Base-by-base conservation (phyloP, 768 basidiomycete species). In the Rubroboletus satanas region DNA sequence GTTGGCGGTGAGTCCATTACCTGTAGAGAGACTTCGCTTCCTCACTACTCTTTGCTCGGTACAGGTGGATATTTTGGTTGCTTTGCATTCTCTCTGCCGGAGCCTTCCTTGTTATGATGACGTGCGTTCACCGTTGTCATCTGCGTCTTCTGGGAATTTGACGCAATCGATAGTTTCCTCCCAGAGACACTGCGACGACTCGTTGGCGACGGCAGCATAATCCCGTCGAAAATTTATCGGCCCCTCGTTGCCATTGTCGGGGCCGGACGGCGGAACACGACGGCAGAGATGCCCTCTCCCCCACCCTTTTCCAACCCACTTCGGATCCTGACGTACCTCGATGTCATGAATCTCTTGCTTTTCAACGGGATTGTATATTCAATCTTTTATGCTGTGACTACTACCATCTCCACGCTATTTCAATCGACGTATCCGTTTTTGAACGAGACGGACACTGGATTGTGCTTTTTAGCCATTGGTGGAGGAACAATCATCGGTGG, bases 401-500 rank as follows among this genome's bases (percentile, higher is more conserved):
- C 74, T 51, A 76, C 75, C 21, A 64, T 74, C 73, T 71, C 85
- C 64, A 75, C 83, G 61, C 62, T 87, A 62, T 73, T 79, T 78
- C 70, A 74, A 56, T 52, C 66, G 8, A 68, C 64, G 31, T 94
- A 79, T 73, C 79, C 76, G 8, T 77, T 61, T 56, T 71, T 82
- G 45, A 71, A 63, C 56, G 76, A 77, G 61, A 71, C 77, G 9
- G 73, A 80, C 28, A 73, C 89, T 32, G 92, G 92, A 3, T 70
- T 94, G 5, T 92, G 88, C 67, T 94, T 85, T 73, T 72, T 93
- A 51, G 81, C 84, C 1, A 79, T 87, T 48, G 93, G 90, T 2
- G 79, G 82, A 15, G 93, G 92, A 0, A 84, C 84, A 71, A 69
- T 82, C 9, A 46, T 85, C 15, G 85, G 90, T 12, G 78, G 82